Evolutionary conservation across 306 rosid genomes (phyloP).

Genomic region (Castanea mollissima): DNA sequence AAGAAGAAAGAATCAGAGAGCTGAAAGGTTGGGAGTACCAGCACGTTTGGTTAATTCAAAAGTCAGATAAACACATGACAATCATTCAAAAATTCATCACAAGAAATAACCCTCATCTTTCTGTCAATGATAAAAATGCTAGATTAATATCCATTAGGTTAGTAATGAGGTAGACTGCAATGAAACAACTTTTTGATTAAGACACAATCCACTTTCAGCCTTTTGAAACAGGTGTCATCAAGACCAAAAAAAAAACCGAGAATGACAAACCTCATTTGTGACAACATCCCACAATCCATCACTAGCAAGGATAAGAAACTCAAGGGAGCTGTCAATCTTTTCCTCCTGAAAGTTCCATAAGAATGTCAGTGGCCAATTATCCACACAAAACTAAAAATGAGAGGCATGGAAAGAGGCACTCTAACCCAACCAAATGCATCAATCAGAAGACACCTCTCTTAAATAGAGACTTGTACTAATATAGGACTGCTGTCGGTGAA

Average conservation of each 20-base stretch:
- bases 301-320: slow-evolving; percentile 94
- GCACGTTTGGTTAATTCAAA: not conserved
- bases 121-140: not conserved
- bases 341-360: slow-evolving; percentile 63
- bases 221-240: not conserved
- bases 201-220: not conserved
- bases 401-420: slow-evolving; percentile 4
- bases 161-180: not conserved
- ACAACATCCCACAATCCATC: slow-evolving; percentile 99
- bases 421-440: not conserved
- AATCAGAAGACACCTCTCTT: slow-evolving; percentile 2
- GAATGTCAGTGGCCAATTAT: not conserved
- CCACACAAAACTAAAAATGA: slow-evolving; percentile 3
- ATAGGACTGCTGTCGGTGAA: not conserved
- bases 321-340: slow-evolving; percentile 83
- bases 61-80: not conserved
- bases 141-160: not conserved
- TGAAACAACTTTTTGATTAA: not conserved
- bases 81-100: not conserved
- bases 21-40: not conserved
- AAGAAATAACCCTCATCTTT: not conserved
- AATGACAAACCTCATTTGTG: slow-evolving; percentile 73
- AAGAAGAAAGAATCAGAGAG: not conserved
- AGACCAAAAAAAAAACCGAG: not conserved
- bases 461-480: not conserved